Evolutionary conservation across 768 basidiomycete genomes (phyloP), one percentile per base, ranked within the genome.

Genomic region (Pleurotus platypus): DNA sequence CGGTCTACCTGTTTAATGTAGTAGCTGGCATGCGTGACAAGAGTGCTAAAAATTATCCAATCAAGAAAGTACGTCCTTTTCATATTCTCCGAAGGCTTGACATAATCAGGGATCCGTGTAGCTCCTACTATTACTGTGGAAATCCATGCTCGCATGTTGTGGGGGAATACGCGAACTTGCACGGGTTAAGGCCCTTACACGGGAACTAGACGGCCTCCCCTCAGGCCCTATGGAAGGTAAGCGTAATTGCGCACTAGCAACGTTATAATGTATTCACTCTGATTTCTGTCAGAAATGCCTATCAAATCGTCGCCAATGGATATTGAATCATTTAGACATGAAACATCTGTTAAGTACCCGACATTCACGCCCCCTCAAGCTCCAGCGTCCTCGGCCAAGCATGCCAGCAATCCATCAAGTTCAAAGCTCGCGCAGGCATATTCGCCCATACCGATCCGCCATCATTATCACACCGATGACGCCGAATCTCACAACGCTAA

Each of bases 51-150:
- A 92, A 92, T 4, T 99, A 97, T 72, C 97, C 97, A 0, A 90
- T 97, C 64, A 99, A 98, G 75, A 98, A 98, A 83, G 94, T 91
- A 53, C 18, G 69, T 48, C 26, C 42, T 48, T 55, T 55, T 16
- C 37, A 39, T 38, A 47, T 59, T 55, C 58, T 55, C 56, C 42
- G 54, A 48, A 39, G 49, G 22, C 46, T 60, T 30, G 39, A 46
- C 39, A 9, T 58, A 42, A 60, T 56, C 27, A 48, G 26, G 22
- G 5, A 15, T 55, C 22, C 55, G 3, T 16, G 4, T 63, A 97
- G 95, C 84, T 98, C 2, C 81, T 99, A 11, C 82, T 98, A 13
- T 82, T 99, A 0, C 76, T 97, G 7, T 99, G 97, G 97, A 99
- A 98, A 69, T 85, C 92, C 0, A 72, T 98, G 40, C 75, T 99